Evolutionary conservation across 2,329 filamentous ascomycete species (phyloP).

Genomic region (Pestalotiopsis sp.): DNA sequence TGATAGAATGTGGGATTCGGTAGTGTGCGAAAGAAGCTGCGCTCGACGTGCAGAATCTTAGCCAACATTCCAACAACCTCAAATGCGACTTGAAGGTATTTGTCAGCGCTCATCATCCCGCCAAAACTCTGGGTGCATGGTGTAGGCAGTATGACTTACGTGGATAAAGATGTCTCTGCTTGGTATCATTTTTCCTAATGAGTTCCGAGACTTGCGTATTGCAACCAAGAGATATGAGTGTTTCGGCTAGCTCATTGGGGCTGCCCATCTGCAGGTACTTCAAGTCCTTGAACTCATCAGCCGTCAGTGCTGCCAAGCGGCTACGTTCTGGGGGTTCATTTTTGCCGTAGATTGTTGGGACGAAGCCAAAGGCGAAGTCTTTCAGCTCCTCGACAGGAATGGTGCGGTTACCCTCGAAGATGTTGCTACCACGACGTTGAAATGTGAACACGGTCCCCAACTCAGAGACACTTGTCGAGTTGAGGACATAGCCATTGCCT

Average conservation of each 20-base stretch:
- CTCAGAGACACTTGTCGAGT: neutral
- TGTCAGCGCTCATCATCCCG: no score
- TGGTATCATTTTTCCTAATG: neutral
- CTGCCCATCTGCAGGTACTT: neutral
- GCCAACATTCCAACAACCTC: neutral
- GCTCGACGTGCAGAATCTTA: neutral
- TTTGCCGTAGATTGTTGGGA: neutral
- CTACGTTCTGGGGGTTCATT: no score
- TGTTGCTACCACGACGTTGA: neutral
- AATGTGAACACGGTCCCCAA: neutral
- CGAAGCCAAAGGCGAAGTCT: neutral
- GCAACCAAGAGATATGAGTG: neutral
- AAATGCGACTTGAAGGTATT: no score
- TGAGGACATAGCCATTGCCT: neutral
- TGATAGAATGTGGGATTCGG: neutral
- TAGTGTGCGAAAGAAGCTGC: neutral
- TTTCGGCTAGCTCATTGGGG: neutral
- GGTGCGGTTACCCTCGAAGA: neutral
- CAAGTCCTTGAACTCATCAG: neutral
- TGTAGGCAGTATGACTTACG: no score
- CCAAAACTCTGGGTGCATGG: no score
- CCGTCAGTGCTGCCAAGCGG: no score
- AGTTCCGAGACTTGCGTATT: neutral
- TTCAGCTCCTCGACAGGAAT: neutral
- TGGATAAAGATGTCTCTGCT: neutral